Conservation (phyloP, 2,329 filamentous ascomycete species). For the Acarospora socialis region DNA sequence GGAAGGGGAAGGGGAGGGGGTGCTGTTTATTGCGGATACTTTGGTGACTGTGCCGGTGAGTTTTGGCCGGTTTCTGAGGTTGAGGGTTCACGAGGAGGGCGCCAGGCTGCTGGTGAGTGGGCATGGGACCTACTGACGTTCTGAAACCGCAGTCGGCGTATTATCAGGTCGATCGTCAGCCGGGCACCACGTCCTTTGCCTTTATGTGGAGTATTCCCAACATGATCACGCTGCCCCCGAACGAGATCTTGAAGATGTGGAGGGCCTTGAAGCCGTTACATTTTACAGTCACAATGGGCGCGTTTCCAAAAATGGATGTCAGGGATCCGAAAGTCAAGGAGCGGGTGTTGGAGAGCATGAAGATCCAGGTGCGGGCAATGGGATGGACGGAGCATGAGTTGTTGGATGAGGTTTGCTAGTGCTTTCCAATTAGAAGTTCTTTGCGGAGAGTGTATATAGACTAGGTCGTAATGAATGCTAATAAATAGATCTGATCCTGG, state of each 20-base stretch:
- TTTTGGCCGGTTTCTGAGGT: constrained; percentile 18
- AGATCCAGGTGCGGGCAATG: constrained; percentile 53
- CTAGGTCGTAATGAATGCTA: no score
- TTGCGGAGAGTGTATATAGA: no score
- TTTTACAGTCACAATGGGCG: constrained; percentile 54
- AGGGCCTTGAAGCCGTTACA: constrained; percentile 44
- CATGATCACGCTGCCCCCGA: constrained; percentile 53
- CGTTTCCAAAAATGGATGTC: constrained; percentile 51
- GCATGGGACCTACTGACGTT: no score
- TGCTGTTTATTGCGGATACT: constrained; percentile 63
- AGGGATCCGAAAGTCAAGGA: constrained; percentile 41
- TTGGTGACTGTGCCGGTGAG: constrained; percentile 51
- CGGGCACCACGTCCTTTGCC: constrained; percentile 39
- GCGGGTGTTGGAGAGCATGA: constrained; percentile 60
- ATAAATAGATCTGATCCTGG: no score
- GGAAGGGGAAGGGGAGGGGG: constrained; percentile 38
- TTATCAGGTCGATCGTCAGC: constrained; percentile 24
- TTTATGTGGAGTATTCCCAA: constrained; percentile 72
- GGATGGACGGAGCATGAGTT: no score
- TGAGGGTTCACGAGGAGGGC: constrained; percentile 1
- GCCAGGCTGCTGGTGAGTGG: neutral
- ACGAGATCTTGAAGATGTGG: constrained; percentile 57
- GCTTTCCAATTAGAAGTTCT: no score
- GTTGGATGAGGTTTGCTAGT: no score
- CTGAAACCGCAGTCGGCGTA: constrained; percentile 12